These are phyloP conservation scores for Panicum hallii DNA, from an alignment of 202 grass and related monocot species.

Conservation along the genomic window DNA sequence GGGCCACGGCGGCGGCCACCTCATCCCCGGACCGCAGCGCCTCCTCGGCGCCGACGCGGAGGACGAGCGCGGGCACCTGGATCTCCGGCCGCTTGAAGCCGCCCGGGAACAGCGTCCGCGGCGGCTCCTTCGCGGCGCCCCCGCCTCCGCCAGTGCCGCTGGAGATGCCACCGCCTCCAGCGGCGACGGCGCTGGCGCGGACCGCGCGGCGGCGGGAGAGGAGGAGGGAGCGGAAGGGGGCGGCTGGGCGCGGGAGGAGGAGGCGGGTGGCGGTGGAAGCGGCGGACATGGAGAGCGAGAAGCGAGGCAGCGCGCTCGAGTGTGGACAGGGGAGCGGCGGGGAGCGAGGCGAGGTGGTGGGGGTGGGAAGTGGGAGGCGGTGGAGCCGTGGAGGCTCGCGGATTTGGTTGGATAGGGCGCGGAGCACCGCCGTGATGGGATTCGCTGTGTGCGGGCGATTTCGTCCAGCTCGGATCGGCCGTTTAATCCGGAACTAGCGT, in stretches of 20 bases:
- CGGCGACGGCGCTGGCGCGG: slow-evolving; percentile 10
- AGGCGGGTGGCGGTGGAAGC: slow-evolving; percentile 55
- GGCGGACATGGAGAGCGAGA: slow-evolving; percentile 48
- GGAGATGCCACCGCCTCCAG: slow-evolving; percentile 13
- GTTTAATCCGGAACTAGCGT: background rate
- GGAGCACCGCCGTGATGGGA: background rate
- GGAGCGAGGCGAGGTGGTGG: slow-evolving; percentile 1
- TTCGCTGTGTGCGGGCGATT: background rate
- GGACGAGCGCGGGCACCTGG: slow-evolving; percentile 70
- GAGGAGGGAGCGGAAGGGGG: slow-evolving; percentile 12
- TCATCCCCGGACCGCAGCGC: slow-evolving; percentile 46
- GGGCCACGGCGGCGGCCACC: slow-evolving; percentile 57
- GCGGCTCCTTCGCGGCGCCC: slow-evolving; percentile 51
- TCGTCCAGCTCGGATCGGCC: background rate
- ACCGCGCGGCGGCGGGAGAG: slow-evolving; percentile 2
- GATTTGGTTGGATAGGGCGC: slow-evolving; percentile 59
- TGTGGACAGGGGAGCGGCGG: background rate
- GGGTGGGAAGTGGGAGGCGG: slow-evolving; percentile 30
- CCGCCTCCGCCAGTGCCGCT: slow-evolving; percentile 2
- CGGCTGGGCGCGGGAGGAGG: slow-evolving; percentile 14
- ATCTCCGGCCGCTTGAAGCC: slow-evolving; percentile 97
- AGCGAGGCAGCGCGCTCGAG: slow-evolving; percentile 7
- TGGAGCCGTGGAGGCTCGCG: slow-evolving; percentile 30
- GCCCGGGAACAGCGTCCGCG: slow-evolving; percentile 81
- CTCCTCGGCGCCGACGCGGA: slow-evolving; percentile 66